Conservation (phyloP, 2,329 filamentous ascomycete genomes). For the Aaosphaeria arxii region DNA sequence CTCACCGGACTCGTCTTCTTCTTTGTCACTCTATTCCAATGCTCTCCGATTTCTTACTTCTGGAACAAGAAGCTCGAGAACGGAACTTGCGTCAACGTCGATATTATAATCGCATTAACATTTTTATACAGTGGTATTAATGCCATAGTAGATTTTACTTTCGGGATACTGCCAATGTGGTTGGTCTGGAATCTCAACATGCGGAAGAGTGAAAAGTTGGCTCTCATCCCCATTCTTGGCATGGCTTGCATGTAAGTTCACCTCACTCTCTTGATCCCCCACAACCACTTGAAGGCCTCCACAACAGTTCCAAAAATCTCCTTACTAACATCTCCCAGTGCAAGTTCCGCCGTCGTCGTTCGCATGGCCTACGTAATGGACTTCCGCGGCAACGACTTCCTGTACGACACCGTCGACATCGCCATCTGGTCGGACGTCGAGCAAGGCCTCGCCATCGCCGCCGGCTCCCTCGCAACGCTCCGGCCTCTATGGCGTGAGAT, state of each 20-base stretch:
- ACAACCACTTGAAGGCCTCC: too few relatives aligned
- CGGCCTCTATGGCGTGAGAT: slow-evolving; percentile 32
- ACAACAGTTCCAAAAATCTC: background rate
- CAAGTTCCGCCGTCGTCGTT: slow-evolving; percentile 33
- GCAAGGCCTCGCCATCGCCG: slow-evolving; percentile 36
- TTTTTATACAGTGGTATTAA: slow-evolving; percentile 48
- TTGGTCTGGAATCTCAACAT: slow-evolving; percentile 53
- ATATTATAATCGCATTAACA: slow-evolving; percentile 42
- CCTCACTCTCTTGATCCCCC: background rate
- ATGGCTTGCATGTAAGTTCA: slow-evolving; percentile 50
- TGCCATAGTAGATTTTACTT: slow-evolving; percentile 47
- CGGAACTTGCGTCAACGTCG: slow-evolving; percentile 42
- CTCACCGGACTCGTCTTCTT: slow-evolving; percentile 42
- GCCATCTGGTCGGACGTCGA: slow-evolving; percentile 38
- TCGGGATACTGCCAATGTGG: slow-evolving; percentile 50
- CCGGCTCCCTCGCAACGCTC: slow-evolving; percentile 35
- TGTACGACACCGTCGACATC: slow-evolving; percentile 34
- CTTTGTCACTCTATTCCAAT: slow-evolving; percentile 51
- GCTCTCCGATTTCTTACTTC: slow-evolving; percentile 48
- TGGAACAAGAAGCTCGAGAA: slow-evolving; percentile 41
- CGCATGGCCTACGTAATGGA: slow-evolving; percentile 34
- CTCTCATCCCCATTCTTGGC: slow-evolving; percentile 47
- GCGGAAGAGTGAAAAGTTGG: slow-evolving; percentile 45
- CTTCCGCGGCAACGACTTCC: slow-evolving; percentile 33
- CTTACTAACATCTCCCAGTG: slow-evolving; percentile 11